Percentiles rank a stretch among this genome's conserved stretches.
Evolutionary conservation across 805 yeast genomes (phyloP).

Genomic region (Pichia phayaonensis): DNA sequence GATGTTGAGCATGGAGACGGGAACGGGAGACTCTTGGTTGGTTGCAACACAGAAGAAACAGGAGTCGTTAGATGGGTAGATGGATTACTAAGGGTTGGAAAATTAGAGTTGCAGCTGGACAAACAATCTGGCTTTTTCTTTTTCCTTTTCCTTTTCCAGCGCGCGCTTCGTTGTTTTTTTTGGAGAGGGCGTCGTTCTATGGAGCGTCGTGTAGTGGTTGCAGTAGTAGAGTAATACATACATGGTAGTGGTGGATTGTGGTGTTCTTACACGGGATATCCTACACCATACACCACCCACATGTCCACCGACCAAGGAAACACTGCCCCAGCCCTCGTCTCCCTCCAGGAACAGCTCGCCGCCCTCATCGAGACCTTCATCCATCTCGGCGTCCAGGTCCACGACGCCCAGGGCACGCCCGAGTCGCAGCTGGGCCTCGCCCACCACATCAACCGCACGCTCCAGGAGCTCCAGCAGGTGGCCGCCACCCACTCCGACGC

Average conservation of each 20-base stretch:
- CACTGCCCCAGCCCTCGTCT: conserved; percentile 19
- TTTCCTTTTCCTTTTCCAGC: neutral
- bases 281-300: neutral
- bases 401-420: conserved; percentile 86
- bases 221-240: no score
- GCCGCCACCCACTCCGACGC: conserved; percentile 12
- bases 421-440: conserved; percentile 60
- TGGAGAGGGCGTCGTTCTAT: no score
- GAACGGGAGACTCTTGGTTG: no score
- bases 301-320: conserved; percentile 28
- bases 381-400: conserved; percentile 85
- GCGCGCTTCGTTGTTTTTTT: no score
- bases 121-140: neutral
- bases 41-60: no score
- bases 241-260: no score
- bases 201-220: no score
- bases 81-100: no score
- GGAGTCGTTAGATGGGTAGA: neutral
- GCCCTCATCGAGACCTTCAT: conserved; percentile 70
- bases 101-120: no score
- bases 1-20: conserved; percentile 9
- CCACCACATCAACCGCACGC: conserved; percentile 35
- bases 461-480: conserved; percentile 32
- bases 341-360: conserved; percentile 35
- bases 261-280: no score